phyloP scores from a whole-genome alignment of 2,329 filamentous ascomycete genomes.

The Elsinoe perseae region DNA sequence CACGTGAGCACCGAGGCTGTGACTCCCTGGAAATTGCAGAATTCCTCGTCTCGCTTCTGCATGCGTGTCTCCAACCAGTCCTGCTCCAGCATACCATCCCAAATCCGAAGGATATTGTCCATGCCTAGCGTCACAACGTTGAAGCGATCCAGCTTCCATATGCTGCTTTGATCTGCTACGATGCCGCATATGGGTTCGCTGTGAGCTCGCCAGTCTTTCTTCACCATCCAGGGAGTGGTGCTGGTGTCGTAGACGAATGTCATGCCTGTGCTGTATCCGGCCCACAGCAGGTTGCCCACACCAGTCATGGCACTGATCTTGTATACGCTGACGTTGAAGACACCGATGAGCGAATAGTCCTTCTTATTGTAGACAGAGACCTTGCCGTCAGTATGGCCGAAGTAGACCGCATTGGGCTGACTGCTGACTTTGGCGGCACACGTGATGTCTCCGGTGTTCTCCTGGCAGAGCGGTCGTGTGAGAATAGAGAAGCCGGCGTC shows the following conservation, averaged over 20 bases:
- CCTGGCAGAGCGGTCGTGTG: conserved; percentile 59
- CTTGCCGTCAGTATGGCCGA: conserved; percentile 90
- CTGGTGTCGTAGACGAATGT: conserved; percentile 85
- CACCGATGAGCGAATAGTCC: conserved; percentile 67
- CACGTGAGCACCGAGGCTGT: conserved; percentile 79
- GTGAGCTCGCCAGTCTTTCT: conserved; percentile 94
- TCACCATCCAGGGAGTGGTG: conserved; percentile 74
- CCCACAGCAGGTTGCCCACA: conserved; percentile 79
- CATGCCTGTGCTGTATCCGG: conserved; percentile 88
- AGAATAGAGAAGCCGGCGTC: conserved; percentile 67
- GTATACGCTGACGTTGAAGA: conserved; percentile 83
- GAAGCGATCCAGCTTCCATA: conserved; percentile 74
- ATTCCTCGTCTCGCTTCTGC: conserved; percentile 73
- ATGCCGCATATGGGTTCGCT: conserved; percentile 73
- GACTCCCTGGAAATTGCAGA: conserved; percentile 77
- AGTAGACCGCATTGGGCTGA: conserved; percentile 71
- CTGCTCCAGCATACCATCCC: conserved; percentile 88
- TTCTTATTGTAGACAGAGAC: conserved; percentile 81
- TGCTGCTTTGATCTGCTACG: conserved; percentile 67
- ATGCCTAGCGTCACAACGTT: conserved; percentile 82
- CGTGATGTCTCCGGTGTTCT: conserved; percentile 76
- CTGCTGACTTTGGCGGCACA: conserved; percentile 69
- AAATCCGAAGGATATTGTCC: conserved; percentile 74
- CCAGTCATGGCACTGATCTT: conserved; percentile 86
- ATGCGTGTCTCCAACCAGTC: conserved; percentile 91